Percentiles rank a stretch among this genome's conserved stretches.
phyloP scores from a whole-genome alignment of 176 grass and related monocot species.

The Leersia perrieri region DNA sequence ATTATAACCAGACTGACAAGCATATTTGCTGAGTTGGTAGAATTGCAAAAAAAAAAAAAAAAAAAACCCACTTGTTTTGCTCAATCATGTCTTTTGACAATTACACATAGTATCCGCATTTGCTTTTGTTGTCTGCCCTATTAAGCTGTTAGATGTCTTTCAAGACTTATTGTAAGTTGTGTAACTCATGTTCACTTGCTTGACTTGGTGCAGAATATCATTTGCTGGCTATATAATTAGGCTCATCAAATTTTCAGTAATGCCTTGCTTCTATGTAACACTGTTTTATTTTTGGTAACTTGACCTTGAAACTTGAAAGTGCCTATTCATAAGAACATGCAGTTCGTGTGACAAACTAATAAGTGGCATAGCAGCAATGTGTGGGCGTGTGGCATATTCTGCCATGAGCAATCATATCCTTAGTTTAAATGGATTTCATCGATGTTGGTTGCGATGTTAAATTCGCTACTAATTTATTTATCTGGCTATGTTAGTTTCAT shows the following conservation, averaged over 20 bases:
- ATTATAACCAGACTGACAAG: not conserved
- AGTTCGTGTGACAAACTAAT: not conserved
- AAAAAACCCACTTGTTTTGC: not conserved
- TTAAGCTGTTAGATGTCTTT: constrained; percentile 12
- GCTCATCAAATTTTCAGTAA: not conserved
- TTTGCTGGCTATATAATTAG: not conserved
- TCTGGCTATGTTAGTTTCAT: constrained; percentile 8
- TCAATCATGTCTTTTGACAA: not conserved
- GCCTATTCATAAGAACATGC: constrained; percentile 17
- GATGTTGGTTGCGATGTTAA: not conserved
- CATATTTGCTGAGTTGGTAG: not conserved
- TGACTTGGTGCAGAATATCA: not conserved
- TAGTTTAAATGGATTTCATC: constrained; percentile 18
- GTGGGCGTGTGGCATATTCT: constrained; percentile 17
- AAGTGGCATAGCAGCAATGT: constrained; percentile 15
- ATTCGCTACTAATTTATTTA: constrained; percentile 24
- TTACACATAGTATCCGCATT: constrained; percentile 4
- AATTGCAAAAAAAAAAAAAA: not conserved
- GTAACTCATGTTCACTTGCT: not conserved
- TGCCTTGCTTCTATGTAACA: constrained; percentile 8
- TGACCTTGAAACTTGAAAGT: not conserved
- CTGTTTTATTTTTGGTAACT: constrained; percentile 8
- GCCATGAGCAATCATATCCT: not conserved
- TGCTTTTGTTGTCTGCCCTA: not conserved
- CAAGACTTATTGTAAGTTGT: not conserved